Conservation (phyloP, 2,329 filamentous ascomycete species). For the Ramularia collo-cygni region DNA sequence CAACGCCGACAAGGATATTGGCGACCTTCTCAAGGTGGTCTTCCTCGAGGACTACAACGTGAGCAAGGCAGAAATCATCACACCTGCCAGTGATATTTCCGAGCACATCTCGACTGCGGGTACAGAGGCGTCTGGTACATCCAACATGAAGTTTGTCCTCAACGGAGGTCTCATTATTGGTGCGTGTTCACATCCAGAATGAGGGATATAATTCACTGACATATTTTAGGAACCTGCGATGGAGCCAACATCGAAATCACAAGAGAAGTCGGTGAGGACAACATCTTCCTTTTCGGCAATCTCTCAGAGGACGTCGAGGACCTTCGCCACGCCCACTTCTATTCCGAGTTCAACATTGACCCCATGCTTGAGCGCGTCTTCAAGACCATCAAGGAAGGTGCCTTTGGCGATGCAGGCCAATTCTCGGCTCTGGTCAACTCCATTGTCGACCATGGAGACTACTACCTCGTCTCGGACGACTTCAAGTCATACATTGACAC, state of each 20-base stretch:
- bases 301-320: conserved; percentile 95
- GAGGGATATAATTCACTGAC: background rate
- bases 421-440: conserved; percentile 80
- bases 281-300: conserved; percentile 98
- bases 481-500: conserved; percentile 93
- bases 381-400: conserved; percentile 68
- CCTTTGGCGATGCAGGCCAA: conserved; percentile 69
- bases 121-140: conserved; percentile 80
- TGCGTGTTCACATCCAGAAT: conserved; percentile 75
- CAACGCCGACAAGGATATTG: conserved; percentile 87
- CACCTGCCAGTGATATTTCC: conserved; percentile 88
- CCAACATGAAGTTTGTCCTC: conserved; percentile 99
- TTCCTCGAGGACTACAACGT: conserved; percentile 99
- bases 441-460: conserved; percentile 89
- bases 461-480: conserved; percentile 95
- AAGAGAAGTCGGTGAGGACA: conserved; percentile 89
- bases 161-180: conserved; percentile 97
- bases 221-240: background rate
- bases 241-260: conserved; percentile 60
- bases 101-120: conserved; percentile 98
- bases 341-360: conserved; percentile 72
- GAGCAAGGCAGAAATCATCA: conserved; percentile 96
- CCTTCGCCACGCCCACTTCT: conserved; percentile 82
- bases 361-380: conserved; percentile 74
- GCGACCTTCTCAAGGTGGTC: conserved; percentile 91